phyloP scores from a whole-genome alignment of 257 asterid genomes.

The Solanum pennellii region DNA sequence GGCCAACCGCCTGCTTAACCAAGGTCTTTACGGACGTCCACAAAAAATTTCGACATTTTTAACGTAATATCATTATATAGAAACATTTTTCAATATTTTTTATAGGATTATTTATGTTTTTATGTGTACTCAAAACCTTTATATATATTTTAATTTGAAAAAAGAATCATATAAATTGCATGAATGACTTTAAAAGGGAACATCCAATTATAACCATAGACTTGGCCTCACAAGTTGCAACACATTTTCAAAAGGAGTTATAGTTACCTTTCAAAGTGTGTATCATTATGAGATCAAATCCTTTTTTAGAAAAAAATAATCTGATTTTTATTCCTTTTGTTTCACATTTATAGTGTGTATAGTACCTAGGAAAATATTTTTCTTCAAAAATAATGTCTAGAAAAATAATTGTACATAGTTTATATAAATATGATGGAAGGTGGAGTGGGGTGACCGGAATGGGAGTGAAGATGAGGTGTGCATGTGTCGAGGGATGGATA shows the following conservation, averaged over 20 bases:
- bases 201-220: not conserved
- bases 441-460: not conserved
- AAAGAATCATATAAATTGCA: not conserved
- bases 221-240: not conserved
- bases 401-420: not conserved
- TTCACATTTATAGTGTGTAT: not conserved
- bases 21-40: too few relatives aligned
- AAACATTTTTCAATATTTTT: not conserved
- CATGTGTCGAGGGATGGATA: not conserved
- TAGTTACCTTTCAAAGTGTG: not conserved
- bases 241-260: not conserved
- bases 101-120: not conserved
- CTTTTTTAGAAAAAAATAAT: not conserved
- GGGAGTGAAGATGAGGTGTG: not conserved
- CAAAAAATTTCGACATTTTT: too few relatives aligned
- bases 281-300: not conserved
- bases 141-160: not conserved
- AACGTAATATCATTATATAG: not conserved
- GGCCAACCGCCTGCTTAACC: too few relatives aligned
- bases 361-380: too few relatives aligned
- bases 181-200: not conserved
- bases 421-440: not conserved
- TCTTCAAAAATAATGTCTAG: too few relatives aligned
- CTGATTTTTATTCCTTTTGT: not conserved
- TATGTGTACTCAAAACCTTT: not conserved